These are phyloP conservation scores for Pisolithus microcarpus DNA, from an alignment of 768 basidiomycete species.

Conservation along the genomic window DNA sequence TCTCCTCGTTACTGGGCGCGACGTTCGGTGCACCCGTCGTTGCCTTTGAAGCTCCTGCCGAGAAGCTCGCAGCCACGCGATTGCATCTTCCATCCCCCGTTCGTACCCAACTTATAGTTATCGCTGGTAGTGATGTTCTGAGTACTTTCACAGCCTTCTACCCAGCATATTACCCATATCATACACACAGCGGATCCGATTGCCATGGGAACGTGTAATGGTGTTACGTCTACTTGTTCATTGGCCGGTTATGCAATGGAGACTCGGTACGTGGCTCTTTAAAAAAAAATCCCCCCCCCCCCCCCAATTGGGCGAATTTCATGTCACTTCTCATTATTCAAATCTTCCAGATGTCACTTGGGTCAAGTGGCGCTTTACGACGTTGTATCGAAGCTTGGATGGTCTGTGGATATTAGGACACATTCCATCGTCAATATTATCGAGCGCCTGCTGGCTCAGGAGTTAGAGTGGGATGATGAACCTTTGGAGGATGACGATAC, in stretches of 20 bases:
- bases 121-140: not conserved
- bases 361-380: slow-evolving; percentile 82
- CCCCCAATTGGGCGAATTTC: not conserved
- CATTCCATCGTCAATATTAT: slow-evolving; percentile 68
- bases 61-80: slow-evolving; percentile 61
- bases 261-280: slow-evolving; percentile 35
- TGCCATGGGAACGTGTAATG: slow-evolving; percentile 77
- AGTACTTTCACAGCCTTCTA: slow-evolving; percentile 45
- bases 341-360: slow-evolving; percentile 61
- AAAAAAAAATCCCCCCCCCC: not conserved
- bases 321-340: not conserved
- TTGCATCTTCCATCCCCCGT: slow-evolving; percentile 86
- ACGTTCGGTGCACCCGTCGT: slow-evolving; percentile 94
- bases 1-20: slow-evolving; percentile 76
- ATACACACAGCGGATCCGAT: slow-evolving; percentile 95
- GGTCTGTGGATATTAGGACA: slow-evolving; percentile 69
- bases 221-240: slow-evolving; percentile 68
- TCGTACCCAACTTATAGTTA: slow-evolving; percentile 15
- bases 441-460: slow-evolving; percentile 52
- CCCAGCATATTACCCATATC: slow-evolving; percentile 75
- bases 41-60: slow-evolving; percentile 80
- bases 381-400: slow-evolving; percentile 72
- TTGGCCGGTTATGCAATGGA: slow-evolving; percentile 85
- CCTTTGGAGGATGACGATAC: slow-evolving; percentile 6
- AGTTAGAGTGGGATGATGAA: slow-evolving; percentile 44